Base-by-base conservation (phyloP, 2,329 filamentous ascomycete genomes). In the Lachnum nothofagi region DNA sequence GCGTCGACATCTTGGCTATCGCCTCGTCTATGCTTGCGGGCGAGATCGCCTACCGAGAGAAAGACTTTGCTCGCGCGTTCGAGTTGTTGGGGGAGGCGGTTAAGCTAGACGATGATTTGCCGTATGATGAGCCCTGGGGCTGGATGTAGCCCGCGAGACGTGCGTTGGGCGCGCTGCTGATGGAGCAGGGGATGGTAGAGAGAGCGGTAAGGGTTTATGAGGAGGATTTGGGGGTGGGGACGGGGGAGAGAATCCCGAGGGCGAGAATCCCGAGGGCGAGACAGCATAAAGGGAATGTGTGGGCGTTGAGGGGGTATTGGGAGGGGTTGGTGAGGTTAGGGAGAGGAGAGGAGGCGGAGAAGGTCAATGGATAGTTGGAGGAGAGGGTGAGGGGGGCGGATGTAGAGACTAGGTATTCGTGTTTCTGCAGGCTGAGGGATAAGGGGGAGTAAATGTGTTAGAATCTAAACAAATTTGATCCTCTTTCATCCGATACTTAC, bases 61-160 rank as follows among this genome's bases (percentile, higher is more conserved):
- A 74, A 0, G 75, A 83, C 43, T 74, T 76, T 45, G 74, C 79
- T 0, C 41, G 62, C 0, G 85, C 85, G 0, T 88, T 86, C 60
- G 60, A 67, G 3, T 72, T 78, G 44, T 69, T 90, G 2, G 73
- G 75, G 1, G 70, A 69, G 9, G 75, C 83, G 0, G 79, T 86
- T 19, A 61, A 67, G 1, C 71, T 78, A 2, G 82, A 87, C 53
- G 83, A 86, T 58, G 66, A 64, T 0, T 71, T 89, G 23, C 80
- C 79, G 0, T 89, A 86, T 52, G 82, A 84, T 42, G 86, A 90
- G 62, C 86, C 86, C 0, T 88, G 85, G 85, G 83, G 82, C 0
- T 89, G 85, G 85, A 88, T 89, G 84, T 82, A 86, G 61, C 85
- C 85, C 0, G 78, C 80, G 0, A 72, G 84, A 3, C 85, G 89